A percentile compares a stretch with the other conserved stretches of the same genome.
phyloP scores from a whole-genome alignment of 805 yeast genomes.

The Metschnikowia bowlesiae region DNA sequence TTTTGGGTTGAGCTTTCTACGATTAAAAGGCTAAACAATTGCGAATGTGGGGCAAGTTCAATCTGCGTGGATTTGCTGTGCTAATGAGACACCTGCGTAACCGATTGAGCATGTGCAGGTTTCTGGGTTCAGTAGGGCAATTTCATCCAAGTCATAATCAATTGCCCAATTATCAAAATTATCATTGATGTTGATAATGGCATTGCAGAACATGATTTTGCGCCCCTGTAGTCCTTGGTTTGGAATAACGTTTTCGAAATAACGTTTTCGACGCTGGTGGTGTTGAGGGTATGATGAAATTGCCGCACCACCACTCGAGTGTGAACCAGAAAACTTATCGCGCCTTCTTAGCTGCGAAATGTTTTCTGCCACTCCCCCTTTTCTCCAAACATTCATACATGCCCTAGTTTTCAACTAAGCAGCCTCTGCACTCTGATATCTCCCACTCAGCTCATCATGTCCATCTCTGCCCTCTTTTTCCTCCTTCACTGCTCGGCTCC shows the following conservation, averaged over 20 bases:
- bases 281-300: neutral
- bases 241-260: constrained; percentile 20
- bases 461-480: constrained; percentile 40
- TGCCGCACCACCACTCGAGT: neutral
- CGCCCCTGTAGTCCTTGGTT: constrained; percentile 41
- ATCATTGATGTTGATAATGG: constrained; percentile 12
- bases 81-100: constrained; percentile 39
- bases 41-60: constrained; percentile 58
- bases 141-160: constrained; percentile 74
- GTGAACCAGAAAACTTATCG: neutral
- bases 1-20: constrained; percentile 36
- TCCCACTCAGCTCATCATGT: constrained; percentile 9
- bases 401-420: constrained; percentile 2
- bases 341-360: constrained; percentile 4
- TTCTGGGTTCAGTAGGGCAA: constrained; percentile 64
- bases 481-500: constrained; percentile 72
- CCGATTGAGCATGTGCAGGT: constrained; percentile 74
- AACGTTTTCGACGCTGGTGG: too few species aligned
- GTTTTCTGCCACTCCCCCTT: neutral
- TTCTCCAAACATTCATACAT: neutral
- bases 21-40: constrained; percentile 57
- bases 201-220: constrained; percentile 29
- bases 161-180: constrained; percentile 12
- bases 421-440: constrained; percentile 15
- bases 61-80: constrained; percentile 58